A percentile compares a stretch with the other conserved stretches of the same genome.
These are phyloP conservation scores for Candida mesenterica DNA, from an alignment of 1,139 yeast genomes.

Conservation along the genomic window DNA sequence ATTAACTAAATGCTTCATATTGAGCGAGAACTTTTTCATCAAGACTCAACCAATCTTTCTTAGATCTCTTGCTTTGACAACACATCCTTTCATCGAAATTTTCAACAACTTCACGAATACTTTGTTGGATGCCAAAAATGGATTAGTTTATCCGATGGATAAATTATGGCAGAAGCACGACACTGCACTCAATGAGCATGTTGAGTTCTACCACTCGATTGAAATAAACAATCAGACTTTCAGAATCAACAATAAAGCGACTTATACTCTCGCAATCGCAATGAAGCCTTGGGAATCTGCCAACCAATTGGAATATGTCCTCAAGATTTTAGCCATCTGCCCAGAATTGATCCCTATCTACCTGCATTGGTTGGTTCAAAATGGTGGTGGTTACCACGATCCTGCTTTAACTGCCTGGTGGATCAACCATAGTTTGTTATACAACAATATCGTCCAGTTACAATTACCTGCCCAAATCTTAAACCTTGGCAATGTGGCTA, in stretches of 20 bases:
- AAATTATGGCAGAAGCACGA: constrained; percentile 48
- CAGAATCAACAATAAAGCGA: constrained; percentile 62
- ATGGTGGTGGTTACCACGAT: constrained; percentile 61
- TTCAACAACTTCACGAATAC: constrained; percentile 51
- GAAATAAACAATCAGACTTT: constrained; percentile 48
- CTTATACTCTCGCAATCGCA: constrained; percentile 59
- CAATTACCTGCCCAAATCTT: constrained; percentile 30
- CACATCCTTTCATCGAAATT: constrained; percentile 17
- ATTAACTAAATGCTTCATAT: constrained; percentile 68
- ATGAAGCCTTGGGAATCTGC: constrained; percentile 83
- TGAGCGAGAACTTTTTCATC: constrained; percentile 74
- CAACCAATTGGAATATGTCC: constrained; percentile 55
- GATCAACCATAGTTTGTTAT: constrained; percentile 68
- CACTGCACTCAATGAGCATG: constrained; percentile 11
- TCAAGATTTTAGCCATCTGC: constrained; percentile 49
- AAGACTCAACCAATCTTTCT: constrained; percentile 55
- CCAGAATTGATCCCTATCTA: constrained; percentile 80
- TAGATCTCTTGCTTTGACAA: constrained; percentile 23
- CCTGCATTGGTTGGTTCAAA: constrained; percentile 51
- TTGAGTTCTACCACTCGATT: constrained; percentile 15
- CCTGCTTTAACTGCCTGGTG: constrained; percentile 79
- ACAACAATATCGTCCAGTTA: constrained; percentile 56
- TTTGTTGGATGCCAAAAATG: constrained; percentile 52
- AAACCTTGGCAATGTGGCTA: constrained; percentile 12
- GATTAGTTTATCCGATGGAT: constrained; percentile 62